Evolutionary conservation across 768 basidiomycete species (phyloP).

Genomic region (Boletus sensibilis): DNA sequence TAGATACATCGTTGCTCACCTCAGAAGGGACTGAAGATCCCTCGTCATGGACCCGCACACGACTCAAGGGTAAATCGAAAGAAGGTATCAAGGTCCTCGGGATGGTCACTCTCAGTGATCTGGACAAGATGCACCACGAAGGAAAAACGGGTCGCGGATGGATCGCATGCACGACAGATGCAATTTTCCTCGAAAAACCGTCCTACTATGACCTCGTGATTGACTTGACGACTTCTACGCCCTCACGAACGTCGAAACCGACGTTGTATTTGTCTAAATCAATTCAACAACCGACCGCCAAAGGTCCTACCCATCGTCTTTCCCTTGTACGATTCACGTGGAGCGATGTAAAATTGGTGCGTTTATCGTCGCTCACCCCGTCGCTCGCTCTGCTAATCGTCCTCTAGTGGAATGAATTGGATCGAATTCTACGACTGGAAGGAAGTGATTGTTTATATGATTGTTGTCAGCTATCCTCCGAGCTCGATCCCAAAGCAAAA

Average conservation of each 20-base stretch:
- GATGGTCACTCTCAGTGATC: slow-evolving; percentile 75
- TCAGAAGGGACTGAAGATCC: slow-evolving; percentile 23
- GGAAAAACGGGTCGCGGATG: slow-evolving; percentile 65
- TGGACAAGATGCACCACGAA: slow-evolving; percentile 59
- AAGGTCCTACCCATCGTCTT: slow-evolving; percentile 52
- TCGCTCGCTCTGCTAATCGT: not conserved
- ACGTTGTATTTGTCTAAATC: slow-evolving; percentile 62
- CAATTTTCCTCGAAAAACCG: slow-evolving; percentile 80
- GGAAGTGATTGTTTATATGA: slow-evolving; percentile 26
- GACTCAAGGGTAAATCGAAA: slow-evolving; percentile 40
- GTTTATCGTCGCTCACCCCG: slow-evolving; percentile 17
- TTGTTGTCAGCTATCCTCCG: slow-evolving; percentile 37
- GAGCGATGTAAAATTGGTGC: slow-evolving; percentile 76
- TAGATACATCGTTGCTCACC: slow-evolving; percentile 24
- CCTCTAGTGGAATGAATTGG: slow-evolving; percentile 72
- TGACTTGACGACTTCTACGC: slow-evolving; percentile 69
- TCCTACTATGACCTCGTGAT: slow-evolving; percentile 77
- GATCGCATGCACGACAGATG: slow-evolving; percentile 87
- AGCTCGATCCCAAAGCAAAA: slow-evolving; percentile 36
- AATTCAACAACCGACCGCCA: slow-evolving; percentile 35
- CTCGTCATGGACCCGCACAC: slow-evolving; percentile 32
- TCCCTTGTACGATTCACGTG: slow-evolving; percentile 72
- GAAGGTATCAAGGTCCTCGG: slow-evolving; percentile 70
- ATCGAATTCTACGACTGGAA: slow-evolving; percentile 63
- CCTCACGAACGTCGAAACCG: slow-evolving; percentile 59